Conservation (phyloP, 352 stramenopile species). For the Pythium graminicola region DNA sequence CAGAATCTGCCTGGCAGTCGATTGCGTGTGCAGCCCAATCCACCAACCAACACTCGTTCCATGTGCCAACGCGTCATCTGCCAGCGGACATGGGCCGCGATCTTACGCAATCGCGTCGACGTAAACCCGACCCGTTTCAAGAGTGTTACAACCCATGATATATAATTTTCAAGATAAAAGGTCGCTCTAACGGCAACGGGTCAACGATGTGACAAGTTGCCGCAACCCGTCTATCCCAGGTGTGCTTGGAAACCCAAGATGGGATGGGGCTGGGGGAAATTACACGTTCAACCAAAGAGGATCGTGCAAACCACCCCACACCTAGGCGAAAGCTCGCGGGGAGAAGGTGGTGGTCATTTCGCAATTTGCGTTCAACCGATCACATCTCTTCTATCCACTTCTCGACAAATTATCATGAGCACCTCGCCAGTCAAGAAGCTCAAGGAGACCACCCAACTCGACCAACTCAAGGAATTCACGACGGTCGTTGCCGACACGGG, state of each 20-base stretch:
- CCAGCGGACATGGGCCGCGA: not conserved
- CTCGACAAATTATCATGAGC: slow-evolving; percentile 24
- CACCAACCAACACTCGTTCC: slow-evolving; percentile 3
- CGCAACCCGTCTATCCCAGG: slow-evolving; percentile 1
- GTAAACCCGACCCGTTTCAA: not conserved
- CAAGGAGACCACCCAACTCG: slow-evolving; percentile 77
- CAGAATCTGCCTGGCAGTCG: not conserved
- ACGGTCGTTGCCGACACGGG: slow-evolving; percentile 98
- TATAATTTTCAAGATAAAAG: slow-evolving; percentile 19
- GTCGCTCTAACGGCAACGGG: slow-evolving; percentile 8
- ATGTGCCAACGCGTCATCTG: not conserved
- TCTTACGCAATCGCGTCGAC: slow-evolving; percentile 18
- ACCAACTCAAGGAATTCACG: slow-evolving; percentile 96
- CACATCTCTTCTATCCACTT: slow-evolving; percentile 21
- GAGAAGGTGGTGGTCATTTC: too few species aligned
- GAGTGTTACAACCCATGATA: not conserved
- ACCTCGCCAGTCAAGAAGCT: slow-evolving; percentile 70
- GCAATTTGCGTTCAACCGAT: slow-evolving; percentile 49
- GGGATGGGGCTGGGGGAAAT: slow-evolving; percentile 7
- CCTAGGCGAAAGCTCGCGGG: too few species aligned
- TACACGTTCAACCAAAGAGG: slow-evolving; percentile 2
- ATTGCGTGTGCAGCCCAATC: slow-evolving; percentile 17
- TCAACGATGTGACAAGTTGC: slow-evolving; percentile 8
- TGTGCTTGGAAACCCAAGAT: slow-evolving; percentile 3
- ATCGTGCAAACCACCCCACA: slow-evolving; percentile 2